These are phyloP conservation scores for Mycena floridula DNA, from an alignment of 768 basidiomycete genomes.

Conservation along the genomic window DNA sequence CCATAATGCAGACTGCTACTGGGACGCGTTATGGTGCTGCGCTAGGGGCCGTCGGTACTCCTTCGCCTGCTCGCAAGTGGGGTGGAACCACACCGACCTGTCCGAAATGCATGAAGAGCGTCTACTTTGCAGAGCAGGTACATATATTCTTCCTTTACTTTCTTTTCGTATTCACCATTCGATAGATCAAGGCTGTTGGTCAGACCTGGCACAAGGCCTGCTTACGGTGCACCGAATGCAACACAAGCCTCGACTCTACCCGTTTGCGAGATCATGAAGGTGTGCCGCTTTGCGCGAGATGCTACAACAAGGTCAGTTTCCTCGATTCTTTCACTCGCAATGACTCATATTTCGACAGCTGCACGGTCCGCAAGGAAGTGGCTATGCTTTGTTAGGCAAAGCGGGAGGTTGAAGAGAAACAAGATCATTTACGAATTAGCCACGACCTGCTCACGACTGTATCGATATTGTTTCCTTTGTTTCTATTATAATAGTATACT, in stretches of 20 bases:
- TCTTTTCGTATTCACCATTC: background rate
- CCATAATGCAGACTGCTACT: constrained; percentile 41
- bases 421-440: too few species aligned
- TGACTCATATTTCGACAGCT: constrained; percentile 31
- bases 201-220: constrained; percentile 79
- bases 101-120: constrained; percentile 64
- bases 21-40: constrained; percentile 66
- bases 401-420: constrained; percentile 40
- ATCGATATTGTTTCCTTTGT: too few species aligned
- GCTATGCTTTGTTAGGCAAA: constrained; percentile 66
- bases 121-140: constrained; percentile 86
- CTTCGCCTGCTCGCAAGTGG: constrained; percentile 28
- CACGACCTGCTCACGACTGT: too few species aligned
- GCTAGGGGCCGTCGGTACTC: constrained; percentile 24
- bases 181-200: constrained; percentile 74
- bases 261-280: constrained; percentile 74
- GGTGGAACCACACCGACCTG: constrained; percentile 57
- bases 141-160: background rate
- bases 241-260: constrained; percentile 61
- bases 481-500: too few species aligned
- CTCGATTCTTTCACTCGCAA: background rate
- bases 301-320: constrained; percentile 57
- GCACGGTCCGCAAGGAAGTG: constrained; percentile 67
- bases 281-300: constrained; percentile 61
- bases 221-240: constrained; percentile 71